Evolutionary conservation across 2,329 filamentous ascomycete genomes (phyloP), one percentile per base, ranked within the genome.

Genomic region (Aurifilum marmelostoma): DNA sequence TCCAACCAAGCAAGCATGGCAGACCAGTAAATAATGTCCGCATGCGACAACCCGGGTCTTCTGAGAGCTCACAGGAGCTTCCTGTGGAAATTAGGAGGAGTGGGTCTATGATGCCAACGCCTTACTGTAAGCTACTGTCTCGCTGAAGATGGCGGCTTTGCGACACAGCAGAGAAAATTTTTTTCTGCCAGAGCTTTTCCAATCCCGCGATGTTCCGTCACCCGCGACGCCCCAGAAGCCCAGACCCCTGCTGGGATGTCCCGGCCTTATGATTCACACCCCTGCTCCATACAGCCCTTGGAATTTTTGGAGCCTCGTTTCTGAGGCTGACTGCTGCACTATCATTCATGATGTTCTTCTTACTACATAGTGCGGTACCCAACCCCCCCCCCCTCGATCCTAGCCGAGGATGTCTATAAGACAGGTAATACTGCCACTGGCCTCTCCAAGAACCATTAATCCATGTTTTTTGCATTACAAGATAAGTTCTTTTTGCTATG

Each of bases 131-230:
- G 60, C 37, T 34, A 34, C 34, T 63, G 60, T 24, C 27, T 32
- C 21, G 62, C 62, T 52, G 43, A n/a, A 18, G 62, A 63, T 52
- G 43, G 32, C 62, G 43, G 41, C 14, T 62, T 43, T 14, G 37
- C 3, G 37, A 9, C 65, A 58, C 39, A 65, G n/a, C 67, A 65
- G 61, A 37, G 65, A 70, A 67, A 65, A 3, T 62, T 67, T 68
- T 67, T 47, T n/a, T 47, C 21, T 47, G n/a, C 65, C 65, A 34
- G 34, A 63, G 66, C 27, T 63, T 58, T 63, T 58, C 11, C 61
- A 66, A 54, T 41, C 62, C 68, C 68, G 68, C 65, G 65, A 70
- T 65, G 29, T 52, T 29, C 62, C 62, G 62, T 63, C 47, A 70
- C 56, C 68, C 60, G 34, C n/a, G 16, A 50, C 47, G 37, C 29